Percentiles rank a stretch among this genome's conserved stretches.
Evolutionary conservation across 2,329 filamentous ascomycete genomes (phyloP).

Genomic region (Incumbomyces lentus): DNA sequence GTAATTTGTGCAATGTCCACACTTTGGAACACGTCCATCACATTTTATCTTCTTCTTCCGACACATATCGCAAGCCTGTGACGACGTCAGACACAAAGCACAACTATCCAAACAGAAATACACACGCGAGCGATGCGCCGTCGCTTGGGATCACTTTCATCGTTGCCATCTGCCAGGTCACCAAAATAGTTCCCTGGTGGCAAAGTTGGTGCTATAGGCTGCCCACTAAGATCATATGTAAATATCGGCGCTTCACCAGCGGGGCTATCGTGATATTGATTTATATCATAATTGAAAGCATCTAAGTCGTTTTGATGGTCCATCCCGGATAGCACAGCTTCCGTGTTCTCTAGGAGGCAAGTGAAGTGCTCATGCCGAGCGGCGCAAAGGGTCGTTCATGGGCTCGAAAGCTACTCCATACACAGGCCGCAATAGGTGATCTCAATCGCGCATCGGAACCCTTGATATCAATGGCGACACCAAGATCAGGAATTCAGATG

Average conservation of each 20-base stretch:
- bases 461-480: too few species aligned
- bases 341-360: background rate
- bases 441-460: too few species aligned
- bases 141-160: conserved; percentile 71
- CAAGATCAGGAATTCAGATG: too few species aligned
- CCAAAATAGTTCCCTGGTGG: conserved; percentile 27
- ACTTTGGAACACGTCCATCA: conserved; percentile 88
- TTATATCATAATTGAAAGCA: conserved; percentile 33
- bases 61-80: conserved; percentile 87
- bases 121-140: conserved; percentile 77
- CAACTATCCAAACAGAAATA: conserved; percentile 7
- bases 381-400: background rate
- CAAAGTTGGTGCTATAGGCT: conserved; percentile 46
- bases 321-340: conserved; percentile 6
- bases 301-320: conserved; percentile 22
- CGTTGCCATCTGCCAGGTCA: conserved; percentile 39
- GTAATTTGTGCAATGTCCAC: conserved; percentile 93
- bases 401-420: too few species aligned
- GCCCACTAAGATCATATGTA: conserved; percentile 49
- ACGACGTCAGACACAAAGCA: conserved; percentile 10
- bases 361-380: conserved; percentile 1
- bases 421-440: too few species aligned
- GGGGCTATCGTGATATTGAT: conserved; percentile 43
- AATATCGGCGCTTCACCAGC: conserved; percentile 55
- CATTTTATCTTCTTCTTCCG: conserved; percentile 92